Percentiles rank a stretch among this genome's conserved stretches.
Conservation (phyloP, 176 grass and related monocot species). For the Ensete glaucum region DNA sequence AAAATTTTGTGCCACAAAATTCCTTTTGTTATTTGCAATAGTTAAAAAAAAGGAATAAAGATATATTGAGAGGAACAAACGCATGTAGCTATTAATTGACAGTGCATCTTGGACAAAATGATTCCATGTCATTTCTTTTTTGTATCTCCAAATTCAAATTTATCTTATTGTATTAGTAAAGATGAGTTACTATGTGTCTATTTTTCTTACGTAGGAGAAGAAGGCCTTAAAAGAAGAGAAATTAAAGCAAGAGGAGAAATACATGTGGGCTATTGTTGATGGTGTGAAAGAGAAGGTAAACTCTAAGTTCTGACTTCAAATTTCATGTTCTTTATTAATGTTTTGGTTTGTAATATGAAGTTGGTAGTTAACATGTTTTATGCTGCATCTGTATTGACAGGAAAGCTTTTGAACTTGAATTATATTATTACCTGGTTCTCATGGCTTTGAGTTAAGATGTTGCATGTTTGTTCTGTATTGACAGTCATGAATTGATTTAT, state of each 20-base stretch:
- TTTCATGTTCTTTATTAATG: not conserved
- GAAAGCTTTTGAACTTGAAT: not conserved
- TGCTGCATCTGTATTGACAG: not conserved
- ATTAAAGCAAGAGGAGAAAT: conserved; percentile 84
- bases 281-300: conserved; percentile 88
- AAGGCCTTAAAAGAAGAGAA: conserved; percentile 77
- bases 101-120: not conserved
- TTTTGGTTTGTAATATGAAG: conserved; percentile 8
- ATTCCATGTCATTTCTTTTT: not conserved
- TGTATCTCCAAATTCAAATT: not conserved
- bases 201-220: conserved; percentile 61
- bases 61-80: not conserved
- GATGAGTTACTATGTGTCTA: not conserved
- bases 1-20: not conserved
- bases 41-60: not conserved
- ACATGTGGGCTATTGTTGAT: conserved; percentile 96
- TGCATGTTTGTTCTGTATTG: no score
- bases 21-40: not conserved
- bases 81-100: not conserved
- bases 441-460: no score
- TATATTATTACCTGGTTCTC: no score
- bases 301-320: conserved; percentile 15
- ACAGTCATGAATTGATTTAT: no score
- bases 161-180: not conserved
- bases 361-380: conserved; percentile 5